Base-by-base conservation (phyloP, 805 yeast genomes). In the Komagataella kurtzmanii region DNA sequence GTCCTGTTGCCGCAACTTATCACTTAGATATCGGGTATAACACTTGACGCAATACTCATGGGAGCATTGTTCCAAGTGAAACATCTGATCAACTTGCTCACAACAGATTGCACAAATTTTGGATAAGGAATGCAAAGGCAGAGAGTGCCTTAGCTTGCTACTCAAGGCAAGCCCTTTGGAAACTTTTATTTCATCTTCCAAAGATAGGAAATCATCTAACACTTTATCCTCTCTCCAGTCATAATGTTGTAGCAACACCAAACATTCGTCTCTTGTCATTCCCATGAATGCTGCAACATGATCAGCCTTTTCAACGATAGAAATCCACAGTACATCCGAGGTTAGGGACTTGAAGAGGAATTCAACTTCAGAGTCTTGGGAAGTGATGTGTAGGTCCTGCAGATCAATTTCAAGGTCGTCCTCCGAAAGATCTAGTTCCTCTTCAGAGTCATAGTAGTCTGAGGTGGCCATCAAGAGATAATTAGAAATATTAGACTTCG, bases 21-120 rank as follows among this genome's bases (percentile, higher is more conserved):
- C 77, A 6, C 67, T 59, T 17, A 85, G 67, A 61, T 88, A 90
- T 40, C 71, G 72, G 14, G 67, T 60, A 62, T 84, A 90, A 64
- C 99, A 91, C 10, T 67, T 68, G 1, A 70, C 57, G 62, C 99
- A 93, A 57, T 71, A 85, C 50, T 68, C 70, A 64, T 91, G 97
- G 7, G 73, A 74, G 64, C 98, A 93, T 14, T 72, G 72, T 17
- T 52, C 36, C 14, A 88, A 63, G 2, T 74, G 65, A 58, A 80
- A 86, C 2, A 68, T 60, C 17, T 54, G 54, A 0, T 61, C 60
- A 24, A 68, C 70, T 0, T 75, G 76, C 19, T 83, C 84, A 62
- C 88, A 86, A 65, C 97, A 90, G n/a, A 90, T 81, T 14, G 65
- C 58, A 62, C 97, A 88, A 24, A 62, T 54, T 55, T 72, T 77